phyloP scores from a whole-genome alignment of 305 asterid species.

The Fraxinus sp. region DNA sequence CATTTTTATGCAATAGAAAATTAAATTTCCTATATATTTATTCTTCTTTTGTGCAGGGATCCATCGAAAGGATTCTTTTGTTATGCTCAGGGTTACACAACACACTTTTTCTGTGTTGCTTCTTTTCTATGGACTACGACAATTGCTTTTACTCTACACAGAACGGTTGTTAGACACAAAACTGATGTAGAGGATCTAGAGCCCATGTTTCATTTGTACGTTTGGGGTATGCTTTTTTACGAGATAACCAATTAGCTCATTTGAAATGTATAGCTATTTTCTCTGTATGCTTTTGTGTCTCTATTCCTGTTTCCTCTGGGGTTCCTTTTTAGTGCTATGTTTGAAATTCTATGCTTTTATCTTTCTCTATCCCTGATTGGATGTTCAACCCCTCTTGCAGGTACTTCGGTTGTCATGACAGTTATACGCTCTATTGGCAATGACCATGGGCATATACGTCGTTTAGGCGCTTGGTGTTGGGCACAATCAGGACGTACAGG shows the following conservation, averaged over 20 bases:
- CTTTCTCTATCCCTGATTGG: slow-evolving; percentile 14
- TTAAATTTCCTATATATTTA: slow-evolving; percentile 1
- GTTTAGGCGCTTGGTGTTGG: slow-evolving; percentile 88
- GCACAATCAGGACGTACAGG: slow-evolving; percentile 85
- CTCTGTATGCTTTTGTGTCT: not conserved
- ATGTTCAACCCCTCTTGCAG: slow-evolving; percentile 40
- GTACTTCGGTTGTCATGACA: slow-evolving; percentile 91
- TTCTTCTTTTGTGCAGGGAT: slow-evolving; percentile 61
- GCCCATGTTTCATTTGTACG: slow-evolving; percentile 94
- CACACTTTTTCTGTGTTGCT: slow-evolving; percentile 97
- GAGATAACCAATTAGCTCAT: slow-evolving; percentile 16
- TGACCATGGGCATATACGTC: slow-evolving; percentile 79
- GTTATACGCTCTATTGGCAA: slow-evolving; percentile 86
- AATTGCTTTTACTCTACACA: slow-evolving; percentile 92
- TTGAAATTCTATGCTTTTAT: not conserved
- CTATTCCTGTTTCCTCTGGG: not conserved
- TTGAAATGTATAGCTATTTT: slow-evolving; percentile 15
- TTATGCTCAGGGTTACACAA: slow-evolving; percentile 93
- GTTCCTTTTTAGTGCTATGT: not conserved
- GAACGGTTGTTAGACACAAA: slow-evolving; percentile 97
- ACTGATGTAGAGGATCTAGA: slow-evolving; percentile 98
- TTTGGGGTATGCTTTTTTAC: slow-evolving; percentile 72
- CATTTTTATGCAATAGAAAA: slow-evolving; percentile 10
- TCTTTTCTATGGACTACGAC: slow-evolving; percentile 96
- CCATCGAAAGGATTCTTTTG: slow-evolving; percentile 94